Conservation (phyloP, 140 eudicot genomes). For the Cichorium intybus region DNA sequence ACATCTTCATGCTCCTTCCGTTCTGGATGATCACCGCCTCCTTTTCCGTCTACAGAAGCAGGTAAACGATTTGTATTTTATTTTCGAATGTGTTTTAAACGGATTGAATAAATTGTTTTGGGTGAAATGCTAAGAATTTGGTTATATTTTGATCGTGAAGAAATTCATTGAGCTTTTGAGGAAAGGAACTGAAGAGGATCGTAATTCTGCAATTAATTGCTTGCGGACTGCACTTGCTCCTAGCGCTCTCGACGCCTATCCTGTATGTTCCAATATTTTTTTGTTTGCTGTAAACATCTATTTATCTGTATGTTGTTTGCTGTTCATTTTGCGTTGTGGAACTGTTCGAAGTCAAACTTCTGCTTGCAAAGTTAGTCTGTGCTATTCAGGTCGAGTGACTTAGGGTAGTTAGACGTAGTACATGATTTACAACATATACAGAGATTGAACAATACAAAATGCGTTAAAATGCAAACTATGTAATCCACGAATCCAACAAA, state of each 20-base stretch:
- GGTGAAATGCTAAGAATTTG: not conserved
- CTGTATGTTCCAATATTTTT: slow-evolving; percentile 42
- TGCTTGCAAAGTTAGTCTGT: not conserved
- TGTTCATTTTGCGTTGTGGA: not conserved
- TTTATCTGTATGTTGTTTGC: slow-evolving; percentile 1
- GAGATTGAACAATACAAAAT: too few relatives aligned
- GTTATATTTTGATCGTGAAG: slow-evolving; percentile 32
- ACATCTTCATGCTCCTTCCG: slow-evolving; percentile 58
- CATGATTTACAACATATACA: not conserved
- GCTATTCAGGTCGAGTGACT: not conserved
- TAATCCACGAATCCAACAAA: not conserved
- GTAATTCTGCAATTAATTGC: slow-evolving; percentile 67
- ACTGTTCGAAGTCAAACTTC: not conserved
- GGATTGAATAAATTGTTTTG: not conserved
- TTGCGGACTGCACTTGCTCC: slow-evolving; percentile 86
- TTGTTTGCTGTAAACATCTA: not conserved
- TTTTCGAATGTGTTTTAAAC: not conserved
- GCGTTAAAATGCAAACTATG: not conserved
- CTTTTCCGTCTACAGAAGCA: slow-evolving; percentile 90
- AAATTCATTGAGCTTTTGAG: slow-evolving; percentile 93
- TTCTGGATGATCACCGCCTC: slow-evolving; percentile 87
- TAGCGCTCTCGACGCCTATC: slow-evolving; percentile 95
- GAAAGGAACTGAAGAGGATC: slow-evolving; percentile 85
- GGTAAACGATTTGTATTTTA: slow-evolving; percentile 33
- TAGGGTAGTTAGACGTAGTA: slow-evolving; percentile 9